Conservation (phyloP, 352 stramenopile species). For the Pythium dissotocum region DNA sequence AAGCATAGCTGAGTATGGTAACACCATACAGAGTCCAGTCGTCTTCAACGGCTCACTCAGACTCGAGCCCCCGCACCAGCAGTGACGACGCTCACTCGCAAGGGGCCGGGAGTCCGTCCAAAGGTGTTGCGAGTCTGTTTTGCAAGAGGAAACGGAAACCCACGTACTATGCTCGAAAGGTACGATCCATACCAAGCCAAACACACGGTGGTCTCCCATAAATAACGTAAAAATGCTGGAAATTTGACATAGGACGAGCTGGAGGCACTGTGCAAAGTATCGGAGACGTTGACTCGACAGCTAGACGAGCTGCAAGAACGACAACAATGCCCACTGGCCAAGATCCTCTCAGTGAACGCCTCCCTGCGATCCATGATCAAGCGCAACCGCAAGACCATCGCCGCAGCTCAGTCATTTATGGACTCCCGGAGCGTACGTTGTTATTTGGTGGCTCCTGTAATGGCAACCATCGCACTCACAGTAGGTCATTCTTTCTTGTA, state of each 20-base stretch:
- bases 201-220: too few species aligned
- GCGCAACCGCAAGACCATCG: neutral
- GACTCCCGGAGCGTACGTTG: neutral
- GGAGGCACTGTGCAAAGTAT: neutral
- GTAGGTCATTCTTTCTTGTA: neutral
- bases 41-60: too few species aligned
- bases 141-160: neutral
- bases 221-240: too few species aligned
- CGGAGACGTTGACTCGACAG: neutral
- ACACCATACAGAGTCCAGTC: too few species aligned
- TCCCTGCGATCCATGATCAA: neutral
- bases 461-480: too few species aligned
- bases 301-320: neutral
- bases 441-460: too few species aligned
- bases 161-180: neutral
- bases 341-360: neutral
- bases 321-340: neutral
- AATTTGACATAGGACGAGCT: neutral
- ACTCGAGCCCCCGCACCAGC: neutral
- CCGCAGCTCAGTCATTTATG: neutral
- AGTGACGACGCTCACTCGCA: neutral
- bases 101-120: neutral
- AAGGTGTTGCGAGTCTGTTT: neutral
- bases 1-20: too few species aligned
- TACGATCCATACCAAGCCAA: neutral